Percentiles rank a stretch among this genome's conserved stretches.
These are phyloP conservation scores for Haberlea rhodopensis DNA, from an alignment of 257 asterid species.

Conservation along the genomic window DNA sequence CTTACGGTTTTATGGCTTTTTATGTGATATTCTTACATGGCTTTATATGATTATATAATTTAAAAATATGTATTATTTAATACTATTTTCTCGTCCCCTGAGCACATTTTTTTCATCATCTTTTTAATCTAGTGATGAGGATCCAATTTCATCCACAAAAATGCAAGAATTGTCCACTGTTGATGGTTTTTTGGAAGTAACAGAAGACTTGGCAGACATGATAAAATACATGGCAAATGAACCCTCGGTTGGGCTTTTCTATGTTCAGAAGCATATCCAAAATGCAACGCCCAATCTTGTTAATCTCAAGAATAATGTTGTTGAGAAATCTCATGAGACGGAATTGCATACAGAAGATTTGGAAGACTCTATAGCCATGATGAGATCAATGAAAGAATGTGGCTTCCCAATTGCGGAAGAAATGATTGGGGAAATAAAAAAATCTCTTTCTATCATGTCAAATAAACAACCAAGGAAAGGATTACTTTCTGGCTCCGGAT, in stretches of 20 bases:
- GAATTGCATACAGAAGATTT: slow-evolving; percentile 72
- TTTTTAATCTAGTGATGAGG: slow-evolving; percentile 65
- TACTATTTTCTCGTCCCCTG: too few species aligned
- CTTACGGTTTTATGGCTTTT: background rate
- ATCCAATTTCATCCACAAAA: slow-evolving; percentile 59
- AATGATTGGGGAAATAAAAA: slow-evolving; percentile 71
- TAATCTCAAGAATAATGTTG: slow-evolving; percentile 57
- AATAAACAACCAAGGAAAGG: slow-evolving; percentile 66
- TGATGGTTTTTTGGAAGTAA: slow-evolving; percentile 86
- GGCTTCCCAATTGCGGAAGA: slow-evolving; percentile 73
- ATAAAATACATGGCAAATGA: slow-evolving; percentile 84
- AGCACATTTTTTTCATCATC: background rate
- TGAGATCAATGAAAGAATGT: slow-evolving; percentile 79
- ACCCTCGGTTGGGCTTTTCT: slow-evolving; percentile 96
- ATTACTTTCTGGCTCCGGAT: slow-evolving; percentile 36
- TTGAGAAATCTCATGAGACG: slow-evolving; percentile 58
- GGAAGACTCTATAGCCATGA: slow-evolving; percentile 70
- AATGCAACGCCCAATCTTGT: slow-evolving; percentile 75
- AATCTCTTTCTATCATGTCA: slow-evolving; percentile 60
- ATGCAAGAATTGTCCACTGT: slow-evolving; percentile 80
- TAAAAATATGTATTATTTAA: background rate
- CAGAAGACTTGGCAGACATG: slow-evolving; percentile 75
- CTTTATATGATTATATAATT: too few species aligned
- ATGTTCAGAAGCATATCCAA: slow-evolving; percentile 76
- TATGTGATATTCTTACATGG: background rate